Base-by-base conservation (phyloP, 306 rosid species). In the Trifolium fragiferum region DNA sequence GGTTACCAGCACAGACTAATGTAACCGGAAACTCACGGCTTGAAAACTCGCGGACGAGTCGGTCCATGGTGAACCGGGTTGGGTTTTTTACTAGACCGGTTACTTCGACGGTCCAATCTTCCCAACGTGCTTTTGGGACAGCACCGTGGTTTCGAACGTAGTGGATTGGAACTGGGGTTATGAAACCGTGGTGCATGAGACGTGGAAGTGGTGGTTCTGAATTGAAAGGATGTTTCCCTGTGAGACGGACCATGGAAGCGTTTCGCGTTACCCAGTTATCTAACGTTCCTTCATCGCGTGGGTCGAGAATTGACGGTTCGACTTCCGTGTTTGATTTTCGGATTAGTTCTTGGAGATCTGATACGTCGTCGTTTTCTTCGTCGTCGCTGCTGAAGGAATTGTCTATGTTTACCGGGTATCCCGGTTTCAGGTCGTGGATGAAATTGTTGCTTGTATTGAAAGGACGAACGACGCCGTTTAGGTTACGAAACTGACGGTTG, bases 141-240 rank as follows among this genome's bases (percentile, higher is more conserved):
- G 82, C 66, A 0, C 93, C 97, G 73, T 88, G 96, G 93, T 88
- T 90, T 5, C 96, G 89, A 0, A 92, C 97, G 77, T 87, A 90
- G 89, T 92, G 97, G 75, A 92, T 86, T 0, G 96, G 88, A 41
- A 76, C 90, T 5, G 96, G 97, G 0, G 96, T 92, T 18, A 92
- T 89, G 88, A 92, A 92, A 5, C 97, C 96, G 76, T 86, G 88
- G 85, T 86, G 86, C 96, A 90, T 90, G 66, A 92, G 90, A 9
- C 90, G 87, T 37, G 78, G 66, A n/a, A 92, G 67, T 0, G 97
- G 92, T 0, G 92, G 66, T 57, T 91, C 95, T 0, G 87, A 68
- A 77, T 91, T 91, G 79, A 89, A 89, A 32, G 95, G 96, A 76
- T 92, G 97, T 35, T 90, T 92, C 68, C 96, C 93, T 8, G 97